These are phyloP conservation scores for Ciborinia camelliae DNA, from an alignment of 2,329 filamentous ascomycete genomes.

Conservation along the genomic window DNA sequence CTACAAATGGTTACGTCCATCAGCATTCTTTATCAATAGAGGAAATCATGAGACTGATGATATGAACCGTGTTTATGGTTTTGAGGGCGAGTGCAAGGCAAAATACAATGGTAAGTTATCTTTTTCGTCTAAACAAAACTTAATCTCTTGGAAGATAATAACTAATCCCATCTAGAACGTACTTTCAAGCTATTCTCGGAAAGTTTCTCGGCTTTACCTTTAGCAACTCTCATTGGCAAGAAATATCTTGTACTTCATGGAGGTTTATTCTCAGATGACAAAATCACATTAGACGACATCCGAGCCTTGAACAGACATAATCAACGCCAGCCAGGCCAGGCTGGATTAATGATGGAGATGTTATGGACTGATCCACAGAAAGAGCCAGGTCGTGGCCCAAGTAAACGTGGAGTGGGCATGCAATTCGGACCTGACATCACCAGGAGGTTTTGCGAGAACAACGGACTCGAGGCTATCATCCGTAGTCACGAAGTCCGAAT, in stretches of 20 bases:
- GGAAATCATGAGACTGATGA: slow-evolving; percentile 99
- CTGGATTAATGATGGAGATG: slow-evolving; percentile 99
- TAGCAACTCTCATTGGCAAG: slow-evolving; percentile 86
- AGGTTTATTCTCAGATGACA: slow-evolving; percentile 94
- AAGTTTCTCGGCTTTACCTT: slow-evolving; percentile 88
- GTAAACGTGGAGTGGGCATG: slow-evolving; percentile 93
- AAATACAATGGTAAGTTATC: slow-evolving; percentile 82
- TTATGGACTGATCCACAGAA: slow-evolving; percentile 97
- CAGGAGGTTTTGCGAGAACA: slow-evolving; percentile 93
- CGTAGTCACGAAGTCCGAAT: slow-evolving; percentile 97
- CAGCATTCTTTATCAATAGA: slow-evolving; percentile 89
- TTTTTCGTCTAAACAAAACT: slow-evolving; percentile 29
- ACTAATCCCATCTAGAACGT: slow-evolving; percentile 41
- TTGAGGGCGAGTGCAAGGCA: slow-evolving; percentile 96
- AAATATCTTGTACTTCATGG: slow-evolving; percentile 93
- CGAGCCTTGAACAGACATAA: slow-evolving; percentile 86
- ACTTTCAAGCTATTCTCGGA: slow-evolving; percentile 98
- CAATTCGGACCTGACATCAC: slow-evolving; percentile 97
- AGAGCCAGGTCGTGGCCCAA: slow-evolving; percentile 80
- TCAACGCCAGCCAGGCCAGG: slow-evolving; percentile 88
- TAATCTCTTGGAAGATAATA: background rate
- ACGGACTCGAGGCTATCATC: slow-evolving; percentile 91
- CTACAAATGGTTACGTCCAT: slow-evolving; percentile 92
- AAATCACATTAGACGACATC: slow-evolving; percentile 86
- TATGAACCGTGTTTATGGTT: slow-evolving; percentile 98